These are phyloP conservation scores for Domatiomyces catenatus DNA, from an alignment of 2,329 filamentous ascomycete genomes.

Conservation along the genomic window DNA sequence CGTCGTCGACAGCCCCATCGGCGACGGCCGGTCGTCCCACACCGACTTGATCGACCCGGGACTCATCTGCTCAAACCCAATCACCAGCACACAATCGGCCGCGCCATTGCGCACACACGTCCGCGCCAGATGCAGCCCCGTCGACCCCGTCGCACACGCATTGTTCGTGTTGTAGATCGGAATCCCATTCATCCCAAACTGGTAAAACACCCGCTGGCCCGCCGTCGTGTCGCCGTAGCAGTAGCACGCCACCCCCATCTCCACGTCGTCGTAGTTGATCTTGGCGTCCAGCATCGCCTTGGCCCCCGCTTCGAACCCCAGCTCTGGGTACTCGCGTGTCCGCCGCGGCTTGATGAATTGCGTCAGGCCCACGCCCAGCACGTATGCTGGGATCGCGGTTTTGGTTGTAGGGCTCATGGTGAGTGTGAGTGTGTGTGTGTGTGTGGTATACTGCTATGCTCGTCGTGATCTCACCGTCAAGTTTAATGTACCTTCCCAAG, in stretches of 20 bases:
- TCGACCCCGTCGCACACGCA: conserved; percentile 89
- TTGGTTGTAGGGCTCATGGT: background rate
- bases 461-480: no score
- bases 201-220: conserved; percentile 93
- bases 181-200: conserved; percentile 93
- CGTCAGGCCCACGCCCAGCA: conserved; percentile 95
- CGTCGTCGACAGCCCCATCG: conserved; percentile 51
- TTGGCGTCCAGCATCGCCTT: conserved; percentile 50
- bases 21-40: conserved; percentile 73
- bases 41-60: conserved; percentile 66
- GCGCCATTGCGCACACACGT: conserved; percentile 64
- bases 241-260: conserved; percentile 88
- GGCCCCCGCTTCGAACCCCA: conserved; percentile 20
- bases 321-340: conserved; percentile 20
- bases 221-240: conserved; percentile 93
- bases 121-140: conserved; percentile 69
- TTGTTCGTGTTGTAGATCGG: conserved; percentile 92
- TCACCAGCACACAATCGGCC: conserved; percentile 74
- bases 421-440: no score
- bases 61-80: conserved; percentile 98
- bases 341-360: conserved; percentile 58
- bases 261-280: conserved; percentile 92
- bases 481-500: no score
- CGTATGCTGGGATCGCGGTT: conserved; percentile 43
- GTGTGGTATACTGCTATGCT: no score